phyloP scores from a whole-genome alignment of 441 rosid genomes.

The Pelargonium fulgidum region DNA sequence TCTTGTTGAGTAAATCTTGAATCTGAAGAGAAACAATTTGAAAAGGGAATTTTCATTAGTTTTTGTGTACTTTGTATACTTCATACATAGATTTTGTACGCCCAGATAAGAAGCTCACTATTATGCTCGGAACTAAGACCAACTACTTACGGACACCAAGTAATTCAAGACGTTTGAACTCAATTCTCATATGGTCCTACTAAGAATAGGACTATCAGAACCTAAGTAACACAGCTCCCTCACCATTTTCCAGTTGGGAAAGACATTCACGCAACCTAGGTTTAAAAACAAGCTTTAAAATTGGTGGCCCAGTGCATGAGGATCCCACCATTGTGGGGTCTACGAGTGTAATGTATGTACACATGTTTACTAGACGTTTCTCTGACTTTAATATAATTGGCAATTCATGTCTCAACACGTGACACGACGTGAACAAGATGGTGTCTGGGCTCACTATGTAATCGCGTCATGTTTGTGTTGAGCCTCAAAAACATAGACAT shows the following conservation, averaged over 20 bases:
- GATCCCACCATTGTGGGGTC: no score
- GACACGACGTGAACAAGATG: no score
- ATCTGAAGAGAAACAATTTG: conserved; percentile 32
- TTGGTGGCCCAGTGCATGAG: no score
- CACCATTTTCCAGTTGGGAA: not conserved
- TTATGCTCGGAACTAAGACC: not conserved
- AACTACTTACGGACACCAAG: not conserved
- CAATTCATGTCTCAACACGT: not conserved
- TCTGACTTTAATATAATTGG: not conserved
- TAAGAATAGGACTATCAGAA: not conserved
- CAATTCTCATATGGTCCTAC: not conserved
- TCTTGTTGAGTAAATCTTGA: conserved; percentile 73
- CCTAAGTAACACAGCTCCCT: not conserved
- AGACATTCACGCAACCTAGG: not conserved
- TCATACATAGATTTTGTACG: not conserved
- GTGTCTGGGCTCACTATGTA: no score
- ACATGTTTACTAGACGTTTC: no score
- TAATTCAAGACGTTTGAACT: not conserved
- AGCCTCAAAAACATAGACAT: no score
- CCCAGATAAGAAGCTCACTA: not conserved
- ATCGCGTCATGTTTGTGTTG: no score
- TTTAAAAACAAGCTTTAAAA: not conserved
- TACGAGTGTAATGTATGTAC: no score
- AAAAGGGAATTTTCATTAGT: not conserved
- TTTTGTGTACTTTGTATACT: not conserved